Evolutionary conservation across 331 rosid genomes (phyloP).

Genomic region (Rosa hybrid): DNA sequence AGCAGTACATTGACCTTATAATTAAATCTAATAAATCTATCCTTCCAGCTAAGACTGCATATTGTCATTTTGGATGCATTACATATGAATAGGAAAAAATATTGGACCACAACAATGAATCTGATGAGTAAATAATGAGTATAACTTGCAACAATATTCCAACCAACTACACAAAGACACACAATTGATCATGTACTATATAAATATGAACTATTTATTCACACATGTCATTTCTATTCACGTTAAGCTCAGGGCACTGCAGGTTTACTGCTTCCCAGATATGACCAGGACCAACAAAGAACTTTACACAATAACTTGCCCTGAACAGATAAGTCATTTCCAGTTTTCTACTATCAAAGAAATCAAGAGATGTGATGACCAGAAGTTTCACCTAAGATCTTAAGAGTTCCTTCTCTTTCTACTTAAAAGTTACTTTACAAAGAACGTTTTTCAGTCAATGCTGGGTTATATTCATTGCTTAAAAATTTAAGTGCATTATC

Average conservation of each 20-base stretch:
- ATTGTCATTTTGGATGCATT: background rate
- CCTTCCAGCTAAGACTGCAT: background rate
- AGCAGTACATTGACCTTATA: slow-evolving; percentile 12
- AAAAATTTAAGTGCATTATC: background rate
- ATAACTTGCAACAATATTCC: background rate
- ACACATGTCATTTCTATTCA: background rate
- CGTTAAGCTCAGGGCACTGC: background rate
- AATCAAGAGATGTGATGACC: background rate
- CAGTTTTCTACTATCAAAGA: background rate
- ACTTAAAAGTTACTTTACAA: background rate
- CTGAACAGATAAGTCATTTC: background rate
- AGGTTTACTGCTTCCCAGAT: background rate
- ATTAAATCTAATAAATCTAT: background rate
- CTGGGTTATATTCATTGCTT: background rate
- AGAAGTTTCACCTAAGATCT: background rate
- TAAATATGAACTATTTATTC: background rate
- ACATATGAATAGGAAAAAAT: slow-evolving; percentile 1
- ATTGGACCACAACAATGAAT: background rate
- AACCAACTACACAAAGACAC: slow-evolving; percentile 4
- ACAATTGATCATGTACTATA: background rate
- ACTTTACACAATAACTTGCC: background rate
- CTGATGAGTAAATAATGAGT: background rate
- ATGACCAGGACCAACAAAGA: background rate
- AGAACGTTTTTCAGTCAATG: background rate
- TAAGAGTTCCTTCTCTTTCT: background rate